These are phyloP conservation scores for Colletotrichum echinochloae DNA, from an alignment of 2,329 filamentous ascomycete genomes.

Conservation along the genomic window DNA sequence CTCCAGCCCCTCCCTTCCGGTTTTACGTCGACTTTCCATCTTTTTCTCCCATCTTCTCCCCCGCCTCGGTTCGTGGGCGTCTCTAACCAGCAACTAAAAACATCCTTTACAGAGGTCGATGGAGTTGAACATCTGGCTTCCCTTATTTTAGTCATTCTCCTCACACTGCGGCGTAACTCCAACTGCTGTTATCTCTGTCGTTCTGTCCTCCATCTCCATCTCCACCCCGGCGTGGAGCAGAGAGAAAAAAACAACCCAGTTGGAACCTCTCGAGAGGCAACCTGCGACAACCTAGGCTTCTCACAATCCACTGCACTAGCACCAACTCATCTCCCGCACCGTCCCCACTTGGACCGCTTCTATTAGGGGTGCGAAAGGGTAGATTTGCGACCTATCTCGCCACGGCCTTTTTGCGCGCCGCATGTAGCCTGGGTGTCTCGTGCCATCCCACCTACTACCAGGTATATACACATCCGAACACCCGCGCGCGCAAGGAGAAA, in stretches of 20 bases:
- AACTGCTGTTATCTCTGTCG: conserved; percentile 35
- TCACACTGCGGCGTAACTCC: conserved; percentile 31
- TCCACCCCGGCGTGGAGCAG: conserved; percentile 33
- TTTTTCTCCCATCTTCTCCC: conserved; percentile 7
- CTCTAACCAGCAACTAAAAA: not conserved
- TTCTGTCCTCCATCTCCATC: conserved; percentile 15
- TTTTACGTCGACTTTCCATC: conserved; percentile 2
- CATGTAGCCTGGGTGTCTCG: conserved; percentile 14
- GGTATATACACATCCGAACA: conserved; percentile 35
- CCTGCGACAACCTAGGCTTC: conserved; percentile 35
- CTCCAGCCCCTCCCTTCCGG: not conserved
- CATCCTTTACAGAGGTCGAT: not conserved
- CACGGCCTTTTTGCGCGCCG: conserved; percentile 23
- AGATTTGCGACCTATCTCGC: conserved; percentile 34
- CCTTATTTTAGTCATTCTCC: not conserved
- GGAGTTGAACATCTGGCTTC: not conserved
- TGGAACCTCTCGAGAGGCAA: conserved; percentile 27
- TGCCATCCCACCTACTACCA: conserved; percentile 10
- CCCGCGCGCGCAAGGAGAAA: conserved; percentile 1
- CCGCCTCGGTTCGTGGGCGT: not conserved
- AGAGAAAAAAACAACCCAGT: conserved; percentile 17
- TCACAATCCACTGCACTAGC: conserved; percentile 34
- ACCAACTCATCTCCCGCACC: conserved; percentile 39
- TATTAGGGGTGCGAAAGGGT: conserved; percentile 20
- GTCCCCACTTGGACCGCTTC: conserved; percentile 31